Base-by-base conservation (phyloP, 371 early-diverging fungal species). In the Polyrhizophydium stewartii region DNA sequence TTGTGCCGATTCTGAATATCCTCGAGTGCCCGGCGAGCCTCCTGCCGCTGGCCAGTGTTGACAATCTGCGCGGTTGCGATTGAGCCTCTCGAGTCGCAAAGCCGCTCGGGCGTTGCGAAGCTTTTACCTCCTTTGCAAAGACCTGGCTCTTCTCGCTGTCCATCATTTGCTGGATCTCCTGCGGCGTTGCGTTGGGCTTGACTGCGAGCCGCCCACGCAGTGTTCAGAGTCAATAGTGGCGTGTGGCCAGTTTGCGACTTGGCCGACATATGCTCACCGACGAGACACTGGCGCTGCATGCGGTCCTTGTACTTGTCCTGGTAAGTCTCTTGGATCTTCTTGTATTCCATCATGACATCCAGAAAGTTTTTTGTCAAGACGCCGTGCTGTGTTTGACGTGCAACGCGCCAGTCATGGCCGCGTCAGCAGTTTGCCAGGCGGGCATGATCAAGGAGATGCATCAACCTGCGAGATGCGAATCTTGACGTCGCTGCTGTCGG, bases 1-100 rank as follows among this genome's bases (percentile, higher is more conserved):
- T 88, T 83, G 67, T 94, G 95, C 62, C 92, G 77, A 51, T 85
- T 84, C 70, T 92, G 91, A 30, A 94, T 92, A 74, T 92, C 93
- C 45, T 80, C 77, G 35, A 94, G 69, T 10, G 90, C 93, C 43
- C 85, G 76, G 43, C 80, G 79, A 28, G 95, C 94, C 65, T 92
- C 91, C 10, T 88, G 87, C 19, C 86, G 85, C 50, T 92, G 86
- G 43, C 87, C 88, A 25, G 79, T 74, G 62, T 87, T 82, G 72
- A 92, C 76, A 45, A 90, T 78, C 89, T 88, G 67, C 27, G 45
- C 7, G n/a, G n/a, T n/a, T n/a, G n/a, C n/a, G n/a, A n/a, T n/a
- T n/a, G n/a, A n/a, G n/a, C n/a, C n/a, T n/a, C n/a, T n/a, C n/a
- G n/a, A n/a, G n/a, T n/a, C n/a, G n/a, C n/a, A n/a, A n/a, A n/a